Conservation (phyloP, 352 stramenopile species). For the Pythium scleroteichum region DNA sequence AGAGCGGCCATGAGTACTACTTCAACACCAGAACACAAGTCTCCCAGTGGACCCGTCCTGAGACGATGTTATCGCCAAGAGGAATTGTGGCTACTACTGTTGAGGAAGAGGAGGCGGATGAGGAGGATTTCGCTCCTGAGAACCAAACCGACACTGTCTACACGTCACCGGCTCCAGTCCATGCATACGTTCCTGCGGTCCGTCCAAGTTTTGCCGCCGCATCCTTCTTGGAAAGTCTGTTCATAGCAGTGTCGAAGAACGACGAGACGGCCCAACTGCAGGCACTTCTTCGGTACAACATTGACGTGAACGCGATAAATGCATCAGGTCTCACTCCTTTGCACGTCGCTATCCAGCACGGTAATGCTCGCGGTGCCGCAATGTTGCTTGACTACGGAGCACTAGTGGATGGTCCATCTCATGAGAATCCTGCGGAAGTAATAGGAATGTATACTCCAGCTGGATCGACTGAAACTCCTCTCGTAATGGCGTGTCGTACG, state of each 20-base stretch:
- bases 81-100: neutral
- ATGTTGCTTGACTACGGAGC: conserved; percentile 58
- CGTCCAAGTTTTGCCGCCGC: neutral
- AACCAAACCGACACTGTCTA: neutral
- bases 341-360: conserved; percentile 51
- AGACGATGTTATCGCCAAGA: conserved; percentile 12
- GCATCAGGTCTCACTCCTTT: conserved; percentile 42
- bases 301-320: conserved; percentile 41
- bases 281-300: conserved; percentile 36
- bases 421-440: neutral
- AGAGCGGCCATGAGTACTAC: conserved; percentile 66
- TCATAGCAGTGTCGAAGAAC: conserved; percentile 26
- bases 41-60: conserved; percentile 61
- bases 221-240: conserved; percentile 25
- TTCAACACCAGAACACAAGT: conserved; percentile 61
- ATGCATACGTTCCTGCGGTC: neutral
- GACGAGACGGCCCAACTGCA: conserved; percentile 34
- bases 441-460: neutral
- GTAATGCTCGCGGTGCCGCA: conserved; percentile 38
- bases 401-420: conserved; percentile 27
- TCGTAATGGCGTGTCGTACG: conserved; percentile 49
- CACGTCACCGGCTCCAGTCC: neutral
- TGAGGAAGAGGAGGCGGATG: neutral
- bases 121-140: conserved; percentile 8
- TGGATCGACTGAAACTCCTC: conserved; percentile 29